Conservation (phyloP, 257 asterid genomes). For the Nyctanthes arbortristis region DNA sequence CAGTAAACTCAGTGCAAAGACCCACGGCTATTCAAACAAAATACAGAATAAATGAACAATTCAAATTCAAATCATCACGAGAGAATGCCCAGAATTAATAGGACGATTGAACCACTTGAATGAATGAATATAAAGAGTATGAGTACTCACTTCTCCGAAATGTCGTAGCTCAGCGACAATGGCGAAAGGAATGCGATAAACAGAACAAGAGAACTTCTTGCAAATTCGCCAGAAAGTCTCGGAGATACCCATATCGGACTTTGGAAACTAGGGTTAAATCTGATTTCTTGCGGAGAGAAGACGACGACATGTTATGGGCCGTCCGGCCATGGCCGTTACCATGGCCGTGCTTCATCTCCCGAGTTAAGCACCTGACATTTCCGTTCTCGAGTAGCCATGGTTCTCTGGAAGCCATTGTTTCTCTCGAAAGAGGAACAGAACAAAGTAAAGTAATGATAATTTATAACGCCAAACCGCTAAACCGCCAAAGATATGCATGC, state of each 20-base stretch:
- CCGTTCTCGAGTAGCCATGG: conserved; percentile 67
- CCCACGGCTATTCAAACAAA: conserved; percentile 62
- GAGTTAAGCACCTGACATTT: conserved; percentile 41
- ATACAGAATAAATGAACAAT: background rate
- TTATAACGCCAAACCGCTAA: background rate
- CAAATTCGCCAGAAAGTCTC: conserved; percentile 49
- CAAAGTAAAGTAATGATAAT: too few species aligned
- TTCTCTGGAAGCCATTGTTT: conserved; percentile 43
- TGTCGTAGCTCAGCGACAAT: conserved; percentile 42
- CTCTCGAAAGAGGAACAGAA: background rate
- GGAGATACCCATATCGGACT: conserved; percentile 37
- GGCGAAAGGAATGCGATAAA: conserved; percentile 85
- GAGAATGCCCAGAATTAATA: too few species aligned
- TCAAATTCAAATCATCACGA: too few species aligned
- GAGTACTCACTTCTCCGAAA: conserved; percentile 51
- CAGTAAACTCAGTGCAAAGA: conserved; percentile 81
- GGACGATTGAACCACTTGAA: too few species aligned
- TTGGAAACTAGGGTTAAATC: conserved; percentile 55
- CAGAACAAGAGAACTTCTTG: conserved; percentile 75
- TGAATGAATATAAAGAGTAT: too few species aligned
- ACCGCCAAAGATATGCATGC: background rate
- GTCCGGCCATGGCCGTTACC: conserved; percentile 42
- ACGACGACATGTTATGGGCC: conserved; percentile 69
- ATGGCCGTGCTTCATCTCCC: conserved; percentile 51
- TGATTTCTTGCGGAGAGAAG: conserved; percentile 79